Evolutionary conservation across 805 yeast genomes (phyloP), one percentile per base, ranked within the genome.

Genomic region (Metschnikowia gelsemii): DNA sequence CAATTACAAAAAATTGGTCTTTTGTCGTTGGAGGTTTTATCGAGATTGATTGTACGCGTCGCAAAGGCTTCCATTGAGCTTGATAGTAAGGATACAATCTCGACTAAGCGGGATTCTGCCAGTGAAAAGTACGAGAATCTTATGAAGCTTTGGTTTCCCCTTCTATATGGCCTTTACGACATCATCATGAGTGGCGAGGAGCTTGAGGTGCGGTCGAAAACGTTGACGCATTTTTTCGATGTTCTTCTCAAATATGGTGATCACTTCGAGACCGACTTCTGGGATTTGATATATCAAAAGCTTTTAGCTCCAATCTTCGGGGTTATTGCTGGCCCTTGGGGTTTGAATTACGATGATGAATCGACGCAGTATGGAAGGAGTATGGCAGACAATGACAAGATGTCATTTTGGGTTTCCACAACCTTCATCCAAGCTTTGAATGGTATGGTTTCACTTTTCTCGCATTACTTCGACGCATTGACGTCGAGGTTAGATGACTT

Each of bases 391-490:
- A 86, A 82, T 52, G 99, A 91, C 61, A 95, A 86, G 47, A 63
- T 88, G 52, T 87, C 96, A 35, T 95, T 95, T 11, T 93, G 99
- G 99, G 68, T 93, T 35, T 88, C 96, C 0, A 90, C 99, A 0
- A 93, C 99, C 0, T 75, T 93, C 63, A 89, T 95, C 49, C 99
- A 93, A 63, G 98, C 98, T 0, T 70, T 95, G 58, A 80, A 95
- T 61, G 87, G 87, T 55, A 78, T 89, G 82, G 82, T 91, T 54
- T 82, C 86, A 0, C 68, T 93, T 42, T 86, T 91, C 57, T 78
- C 89, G 0, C 85, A 82, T 49, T 91, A 86, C 63, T 93, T 90
- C 60, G 86, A 78, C 30, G 75, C 82, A 2, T 76, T 93, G 56
- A 82, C 82, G 52, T 72, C 78, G 30, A 79, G 86, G 76, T 70